Conservation (phyloP, 441 rosid species). For the Gossypium laxum region DNA sequence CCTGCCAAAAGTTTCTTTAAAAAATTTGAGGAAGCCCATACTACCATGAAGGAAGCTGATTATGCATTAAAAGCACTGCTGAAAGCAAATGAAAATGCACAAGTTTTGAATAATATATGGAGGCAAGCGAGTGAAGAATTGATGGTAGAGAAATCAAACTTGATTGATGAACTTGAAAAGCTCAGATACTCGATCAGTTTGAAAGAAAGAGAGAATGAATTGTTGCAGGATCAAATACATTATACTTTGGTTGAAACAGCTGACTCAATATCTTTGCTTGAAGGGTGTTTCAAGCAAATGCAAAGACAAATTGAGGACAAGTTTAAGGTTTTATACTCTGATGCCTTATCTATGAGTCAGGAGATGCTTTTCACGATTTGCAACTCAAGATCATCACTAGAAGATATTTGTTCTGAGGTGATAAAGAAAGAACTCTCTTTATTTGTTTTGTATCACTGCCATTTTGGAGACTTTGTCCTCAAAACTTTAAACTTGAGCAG, state of each 20-base stretch:
- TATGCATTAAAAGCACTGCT: conserved; percentile 51
- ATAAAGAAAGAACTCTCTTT: conserved; percentile 49
- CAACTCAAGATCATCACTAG: conserved; percentile 43
- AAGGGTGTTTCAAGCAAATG: conserved; percentile 45
- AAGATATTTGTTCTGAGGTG: conserved; percentile 40
- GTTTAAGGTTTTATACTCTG: conserved; percentile 36
- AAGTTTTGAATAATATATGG: conserved; percentile 42
- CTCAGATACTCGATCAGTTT: conserved; percentile 40
- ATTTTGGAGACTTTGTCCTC: conserved; percentile 29
- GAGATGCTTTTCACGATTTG: conserved; percentile 32
- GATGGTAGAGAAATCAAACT: conserved; percentile 39
- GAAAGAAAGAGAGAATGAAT: conserved; percentile 47
- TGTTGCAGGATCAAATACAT: conserved; percentile 35
- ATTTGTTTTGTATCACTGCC: conserved; percentile 42
- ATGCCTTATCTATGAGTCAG: conserved; percentile 36
- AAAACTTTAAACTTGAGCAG: conserved; percentile 27
- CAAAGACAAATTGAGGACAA: conserved; percentile 51
- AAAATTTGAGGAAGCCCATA: conserved; percentile 59
- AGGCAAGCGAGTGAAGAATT: conserved; percentile 49
- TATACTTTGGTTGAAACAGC: conserved; percentile 34
- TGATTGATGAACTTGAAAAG: conserved; percentile 48
- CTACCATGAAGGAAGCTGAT: conserved; percentile 75
- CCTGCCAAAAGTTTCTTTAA: conserved; percentile 42
- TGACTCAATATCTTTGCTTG: conserved; percentile 48
- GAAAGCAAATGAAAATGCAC: conserved; percentile 54